These are phyloP conservation scores for Candolleomyces efflorescens DNA, from an alignment of 768 basidiomycete genomes.

Conservation along the genomic window DNA sequence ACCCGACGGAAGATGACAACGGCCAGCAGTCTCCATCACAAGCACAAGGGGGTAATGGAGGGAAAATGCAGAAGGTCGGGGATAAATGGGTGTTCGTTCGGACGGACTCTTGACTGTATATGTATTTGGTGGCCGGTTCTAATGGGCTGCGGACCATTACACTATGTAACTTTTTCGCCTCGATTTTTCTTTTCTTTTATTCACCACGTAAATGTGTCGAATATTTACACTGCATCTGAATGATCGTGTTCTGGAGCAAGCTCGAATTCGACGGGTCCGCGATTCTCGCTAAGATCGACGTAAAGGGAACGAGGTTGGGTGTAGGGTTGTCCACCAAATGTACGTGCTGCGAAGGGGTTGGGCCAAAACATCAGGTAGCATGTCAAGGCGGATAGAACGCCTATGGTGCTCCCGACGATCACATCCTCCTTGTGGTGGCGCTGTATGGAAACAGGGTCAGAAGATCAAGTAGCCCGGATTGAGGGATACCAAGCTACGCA, in stretches of 20 bases:
- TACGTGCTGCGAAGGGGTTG: slow-evolving; percentile 46
- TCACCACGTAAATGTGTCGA: slow-evolving; percentile 4
- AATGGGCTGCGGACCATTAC: neutral
- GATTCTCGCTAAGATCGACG: slow-evolving; percentile 12
- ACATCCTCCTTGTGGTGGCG: slow-evolving; percentile 69
- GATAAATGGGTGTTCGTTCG: slow-evolving; percentile 68
- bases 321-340: slow-evolving; percentile 25
- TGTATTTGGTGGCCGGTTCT: slow-evolving; percentile 2
- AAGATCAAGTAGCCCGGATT: neutral
- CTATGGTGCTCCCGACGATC: slow-evolving; percentile 57
- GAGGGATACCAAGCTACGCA: slow-evolving; percentile 27
- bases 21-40: neutral
- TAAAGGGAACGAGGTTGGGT: slow-evolving; percentile 44
- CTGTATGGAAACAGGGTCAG: slow-evolving; percentile 26
- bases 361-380: slow-evolving; percentile 65
- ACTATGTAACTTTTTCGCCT: neutral
- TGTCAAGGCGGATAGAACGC: slow-evolving; percentile 42
- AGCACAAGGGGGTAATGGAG: slow-evolving; percentile 20
- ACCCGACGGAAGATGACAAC: slow-evolving; percentile 9
- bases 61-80: slow-evolving; percentile 65
- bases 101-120: slow-evolving; percentile 33
- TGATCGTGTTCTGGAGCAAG: slow-evolving; percentile 40
- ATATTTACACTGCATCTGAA: slow-evolving; percentile 32
- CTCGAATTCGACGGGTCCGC: slow-evolving; percentile 39
- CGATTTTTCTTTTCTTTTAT: neutral